Percentiles rank a stretch among this genome's conserved stretches.
Conservation (phyloP, 495 filamentous ascomycete species). For the Daldinia childiae region DNA sequence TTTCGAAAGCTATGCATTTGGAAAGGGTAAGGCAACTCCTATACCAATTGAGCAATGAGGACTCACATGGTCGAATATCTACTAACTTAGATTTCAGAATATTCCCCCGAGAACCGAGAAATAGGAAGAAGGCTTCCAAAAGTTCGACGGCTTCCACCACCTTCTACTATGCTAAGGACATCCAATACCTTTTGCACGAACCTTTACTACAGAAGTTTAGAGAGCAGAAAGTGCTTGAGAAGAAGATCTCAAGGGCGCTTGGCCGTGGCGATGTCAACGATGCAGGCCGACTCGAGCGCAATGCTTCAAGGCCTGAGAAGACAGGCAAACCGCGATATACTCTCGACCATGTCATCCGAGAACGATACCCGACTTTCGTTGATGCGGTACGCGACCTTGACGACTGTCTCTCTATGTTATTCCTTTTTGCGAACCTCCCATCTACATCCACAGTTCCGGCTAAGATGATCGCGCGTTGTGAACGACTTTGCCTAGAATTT, state of each 20-base stretch:
- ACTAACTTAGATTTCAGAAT: constrained; percentile 61
- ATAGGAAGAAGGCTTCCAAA: constrained; percentile 95
- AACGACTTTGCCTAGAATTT: constrained; percentile 91
- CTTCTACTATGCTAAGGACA: constrained; percentile 99
- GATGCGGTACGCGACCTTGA: constrained; percentile 95
- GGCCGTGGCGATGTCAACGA: constrained; percentile 90
- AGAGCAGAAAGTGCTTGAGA: constrained; percentile 93
- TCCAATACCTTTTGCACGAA: constrained; percentile 97
- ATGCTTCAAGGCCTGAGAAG: constrained; percentile 78
- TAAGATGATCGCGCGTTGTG: constrained; percentile 92
- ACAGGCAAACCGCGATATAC: constrained; percentile 85
- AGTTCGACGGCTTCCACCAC: constrained; percentile 88
- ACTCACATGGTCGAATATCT: neutral
- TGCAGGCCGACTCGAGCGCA: constrained; percentile 71
- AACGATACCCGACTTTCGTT: constrained; percentile 96
- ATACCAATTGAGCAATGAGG: neutral
- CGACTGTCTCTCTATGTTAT: constrained; percentile 95
- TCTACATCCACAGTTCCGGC: constrained; percentile 85
- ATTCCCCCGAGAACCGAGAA: constrained; percentile 94
- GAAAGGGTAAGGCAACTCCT: constrained; percentile 65
- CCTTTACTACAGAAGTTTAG: constrained; percentile 95
- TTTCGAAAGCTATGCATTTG: constrained; percentile 98
- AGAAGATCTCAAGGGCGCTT: constrained; percentile 92
- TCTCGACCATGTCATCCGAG: constrained; percentile 95
- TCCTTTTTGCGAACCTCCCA: constrained; percentile 96